Percentiles rank a stretch among this genome's conserved stretches.
phyloP scores from a whole-genome alignment of 306 rosid genomes.

The Inga oerstediana region DNA sequence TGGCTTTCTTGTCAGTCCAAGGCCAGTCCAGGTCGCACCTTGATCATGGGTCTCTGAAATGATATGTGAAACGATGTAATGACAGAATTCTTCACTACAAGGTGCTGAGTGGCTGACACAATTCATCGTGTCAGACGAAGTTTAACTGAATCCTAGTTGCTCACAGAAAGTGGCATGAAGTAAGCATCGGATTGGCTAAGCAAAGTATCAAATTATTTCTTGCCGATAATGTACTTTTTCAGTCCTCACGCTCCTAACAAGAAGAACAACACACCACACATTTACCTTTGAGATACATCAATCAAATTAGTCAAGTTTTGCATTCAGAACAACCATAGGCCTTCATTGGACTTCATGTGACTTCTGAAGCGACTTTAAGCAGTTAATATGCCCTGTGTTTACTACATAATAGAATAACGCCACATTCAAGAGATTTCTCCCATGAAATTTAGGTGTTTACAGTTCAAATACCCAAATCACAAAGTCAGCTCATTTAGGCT shows the following conservation, averaged over 20 bases:
- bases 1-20: not conserved
- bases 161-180: not conserved
- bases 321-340: not conserved
- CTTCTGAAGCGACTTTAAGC: not conserved
- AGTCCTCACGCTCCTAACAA: not conserved
- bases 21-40: not conserved
- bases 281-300: not conserved
- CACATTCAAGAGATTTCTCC: not conserved
- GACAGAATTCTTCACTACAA: not conserved
- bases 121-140: not conserved
- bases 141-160: not conserved
- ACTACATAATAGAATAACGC: not conserved
- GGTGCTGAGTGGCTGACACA: not conserved
- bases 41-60: not conserved
- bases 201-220: not conserved
- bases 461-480: not conserved
- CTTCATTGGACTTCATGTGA: not conserved
- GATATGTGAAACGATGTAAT: not conserved
- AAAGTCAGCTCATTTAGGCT: not conserved
- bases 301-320: not conserved
- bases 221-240: not conserved
- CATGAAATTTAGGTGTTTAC: not conserved
- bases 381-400: not conserved
- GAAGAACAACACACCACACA: not conserved
- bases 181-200: not conserved